phyloP scores from a whole-genome alignment of 768 basidiomycete species.

The Wakefieldia striispora region DNA sequence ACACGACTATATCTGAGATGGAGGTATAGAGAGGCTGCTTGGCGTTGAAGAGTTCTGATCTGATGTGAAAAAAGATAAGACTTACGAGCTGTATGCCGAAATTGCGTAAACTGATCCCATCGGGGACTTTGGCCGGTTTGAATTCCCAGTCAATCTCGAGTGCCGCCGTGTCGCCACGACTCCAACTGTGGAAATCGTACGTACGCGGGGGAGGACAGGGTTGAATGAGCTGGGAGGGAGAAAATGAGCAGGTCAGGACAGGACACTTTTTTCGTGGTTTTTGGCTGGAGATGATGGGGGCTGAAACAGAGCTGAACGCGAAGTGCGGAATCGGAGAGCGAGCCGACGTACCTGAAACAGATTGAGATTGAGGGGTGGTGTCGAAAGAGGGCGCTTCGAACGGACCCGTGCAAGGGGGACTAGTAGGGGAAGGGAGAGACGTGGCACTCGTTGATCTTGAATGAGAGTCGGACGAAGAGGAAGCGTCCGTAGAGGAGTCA shows the following conservation, averaged over 20 bases:
- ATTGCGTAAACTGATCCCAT: constrained; percentile 81
- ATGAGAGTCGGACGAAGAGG: constrained; percentile 21
- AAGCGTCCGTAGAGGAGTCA: constrained; percentile 24
- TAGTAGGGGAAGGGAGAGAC: constrained; percentile 28
- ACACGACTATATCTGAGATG: constrained; percentile 87
- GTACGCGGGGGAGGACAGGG: constrained; percentile 20
- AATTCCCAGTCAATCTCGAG: constrained; percentile 55
- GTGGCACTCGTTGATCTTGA: constrained; percentile 26
- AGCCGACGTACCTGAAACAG: constrained; percentile 1
- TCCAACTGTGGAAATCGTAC: constrained; percentile 21
- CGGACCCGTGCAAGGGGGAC: constrained; percentile 9
- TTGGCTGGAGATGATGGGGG: constrained; percentile 2
- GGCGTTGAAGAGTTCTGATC: constrained; percentile 6
- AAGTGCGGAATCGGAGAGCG: background rate
- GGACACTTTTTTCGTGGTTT: constrained; percentile 25
- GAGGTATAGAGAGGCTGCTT: constrained; percentile 77
- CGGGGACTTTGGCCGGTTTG: constrained; percentile 67
- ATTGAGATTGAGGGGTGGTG: background rate
- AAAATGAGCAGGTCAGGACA: constrained; percentile 50
- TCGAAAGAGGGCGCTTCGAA: constrained; percentile 5
- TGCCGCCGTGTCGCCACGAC: constrained; percentile 10
- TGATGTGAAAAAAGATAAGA: constrained; percentile 16
- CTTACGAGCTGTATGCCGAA: constrained; percentile 88
- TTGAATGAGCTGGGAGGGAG: constrained; percentile 45
- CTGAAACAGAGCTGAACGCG: constrained; percentile 9